Conservation (phyloP, 805 yeast genomes). For the Yarrowia keelungensis region DNA sequence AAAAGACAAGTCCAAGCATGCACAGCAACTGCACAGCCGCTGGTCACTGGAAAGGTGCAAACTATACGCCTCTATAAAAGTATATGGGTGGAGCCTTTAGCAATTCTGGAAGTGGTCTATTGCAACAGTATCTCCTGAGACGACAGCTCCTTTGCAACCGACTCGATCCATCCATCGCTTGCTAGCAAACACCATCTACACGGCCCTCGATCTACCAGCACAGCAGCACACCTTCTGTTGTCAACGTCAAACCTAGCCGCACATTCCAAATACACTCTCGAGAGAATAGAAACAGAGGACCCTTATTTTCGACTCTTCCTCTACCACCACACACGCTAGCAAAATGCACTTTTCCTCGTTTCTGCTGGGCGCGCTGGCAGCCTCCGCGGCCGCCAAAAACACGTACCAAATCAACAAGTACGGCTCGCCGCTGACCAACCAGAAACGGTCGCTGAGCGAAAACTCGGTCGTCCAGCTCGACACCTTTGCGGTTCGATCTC, state of each 20-base stretch:
- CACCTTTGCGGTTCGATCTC: neutral
- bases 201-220: too few relatives aligned
- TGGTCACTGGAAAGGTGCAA: neutral
- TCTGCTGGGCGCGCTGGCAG: slow-evolving; percentile 20
- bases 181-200: too few relatives aligned
- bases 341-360: slow-evolving; percentile 28
- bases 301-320: neutral
- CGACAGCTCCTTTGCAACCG: neutral
- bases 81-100: slow-evolving; percentile 21
- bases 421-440: slow-evolving; percentile 28
- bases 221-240: neutral
- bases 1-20: slow-evolving; percentile 24
- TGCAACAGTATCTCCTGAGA: too few relatives aligned
- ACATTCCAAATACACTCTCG: slow-evolving; percentile 8
- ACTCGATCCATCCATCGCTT: too few relatives aligned
- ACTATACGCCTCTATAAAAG: slow-evolving; percentile 1
- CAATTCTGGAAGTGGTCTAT: neutral
- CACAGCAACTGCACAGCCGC: slow-evolving; percentile 38
- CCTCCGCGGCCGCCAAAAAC: slow-evolving; percentile 28
- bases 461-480: slow-evolving; percentile 29
- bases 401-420: slow-evolving; percentile 34
- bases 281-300: neutral
- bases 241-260: slow-evolving; percentile 2
- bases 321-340: neutral
- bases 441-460: slow-evolving; percentile 25